These are phyloP conservation scores for Aegilops sharonensis DNA, from an alignment of 176 grass and related monocot genomes.

Conservation along the genomic window DNA sequence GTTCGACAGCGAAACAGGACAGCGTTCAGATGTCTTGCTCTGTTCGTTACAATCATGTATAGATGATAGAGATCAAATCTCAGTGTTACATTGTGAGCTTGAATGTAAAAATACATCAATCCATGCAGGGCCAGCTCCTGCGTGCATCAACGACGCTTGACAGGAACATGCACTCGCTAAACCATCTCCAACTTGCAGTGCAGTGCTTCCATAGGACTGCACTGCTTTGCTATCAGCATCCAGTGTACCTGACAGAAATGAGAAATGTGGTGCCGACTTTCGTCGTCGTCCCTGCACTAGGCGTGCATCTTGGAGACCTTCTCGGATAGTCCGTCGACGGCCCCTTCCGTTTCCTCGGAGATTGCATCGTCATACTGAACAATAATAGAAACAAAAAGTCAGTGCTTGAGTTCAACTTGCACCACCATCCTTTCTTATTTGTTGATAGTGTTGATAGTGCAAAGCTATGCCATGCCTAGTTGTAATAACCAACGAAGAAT, in stretches of 20 bases:
- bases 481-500: conserved; percentile 12
- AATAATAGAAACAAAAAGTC: conserved; percentile 5
- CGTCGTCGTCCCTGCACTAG: not conserved
- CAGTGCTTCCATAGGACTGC: not conserved
- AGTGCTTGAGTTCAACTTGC: conserved; percentile 12
- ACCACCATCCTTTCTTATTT: conserved; percentile 20
- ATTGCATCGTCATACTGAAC: conserved; percentile 58
- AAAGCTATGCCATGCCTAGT: not conserved
- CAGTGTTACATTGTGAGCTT: conserved; percentile 1
- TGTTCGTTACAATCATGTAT: not conserved
- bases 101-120: conserved; percentile 13
- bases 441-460: not conserved
- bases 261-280: not conserved
- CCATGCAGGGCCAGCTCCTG: not conserved
- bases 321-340: conserved; percentile 49
- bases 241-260: not conserved
- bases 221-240: not conserved
- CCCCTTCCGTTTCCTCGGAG: conserved; percentile 48
- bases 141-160: not conserved
- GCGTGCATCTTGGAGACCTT: conserved; percentile 50
- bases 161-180: not conserved
- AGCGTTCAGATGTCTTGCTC: not conserved
- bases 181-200: conserved; percentile 1
- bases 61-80: not conserved
- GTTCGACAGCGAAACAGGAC: not conserved